Conservation (phyloP, 495 filamentous ascomycete genomes). For the Penicillium paradoxum region DNA sequence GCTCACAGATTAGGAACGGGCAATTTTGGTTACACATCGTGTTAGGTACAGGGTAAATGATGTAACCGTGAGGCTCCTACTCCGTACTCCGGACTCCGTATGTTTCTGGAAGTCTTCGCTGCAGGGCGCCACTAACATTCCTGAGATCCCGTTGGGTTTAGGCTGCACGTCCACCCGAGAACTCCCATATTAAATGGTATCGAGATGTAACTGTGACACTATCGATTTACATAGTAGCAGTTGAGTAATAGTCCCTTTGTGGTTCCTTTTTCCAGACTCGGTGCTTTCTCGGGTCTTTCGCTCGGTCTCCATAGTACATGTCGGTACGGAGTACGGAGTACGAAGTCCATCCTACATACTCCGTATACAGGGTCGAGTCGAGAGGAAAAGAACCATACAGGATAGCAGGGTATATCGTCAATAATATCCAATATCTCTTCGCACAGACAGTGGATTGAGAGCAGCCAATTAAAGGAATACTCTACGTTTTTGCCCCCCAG, state of each 20-base stretch:
- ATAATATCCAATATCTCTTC: background rate
- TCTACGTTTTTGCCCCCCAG: constrained; percentile 8
- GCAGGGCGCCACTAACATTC: constrained; percentile 12
- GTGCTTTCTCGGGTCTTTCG: background rate
- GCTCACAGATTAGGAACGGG: too few species aligned
- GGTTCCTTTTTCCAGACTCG: background rate
- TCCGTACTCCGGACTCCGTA: too few species aligned
- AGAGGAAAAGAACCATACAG: too few species aligned
- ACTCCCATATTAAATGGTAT: too few species aligned
- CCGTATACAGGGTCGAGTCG: too few species aligned
- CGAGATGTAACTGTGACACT: too few species aligned
- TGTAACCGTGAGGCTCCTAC: constrained; percentile 14
- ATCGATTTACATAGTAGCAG: too few species aligned
- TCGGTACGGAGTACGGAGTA: background rate
- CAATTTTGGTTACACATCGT: background rate
- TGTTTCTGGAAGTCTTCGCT: constrained; percentile 25
- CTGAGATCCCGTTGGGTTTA: too few species aligned
- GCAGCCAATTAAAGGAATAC: background rate
- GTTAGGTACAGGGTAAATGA: background rate
- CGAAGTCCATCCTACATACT: background rate
- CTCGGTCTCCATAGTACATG: background rate
- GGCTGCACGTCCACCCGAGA: too few species aligned
- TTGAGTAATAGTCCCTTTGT: too few species aligned
- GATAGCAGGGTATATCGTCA: too few species aligned
- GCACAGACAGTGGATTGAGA: background rate